These are phyloP conservation scores for Vigna mungo DNA, from an alignment of 306 rosid species.

Conservation along the genomic window DNA sequence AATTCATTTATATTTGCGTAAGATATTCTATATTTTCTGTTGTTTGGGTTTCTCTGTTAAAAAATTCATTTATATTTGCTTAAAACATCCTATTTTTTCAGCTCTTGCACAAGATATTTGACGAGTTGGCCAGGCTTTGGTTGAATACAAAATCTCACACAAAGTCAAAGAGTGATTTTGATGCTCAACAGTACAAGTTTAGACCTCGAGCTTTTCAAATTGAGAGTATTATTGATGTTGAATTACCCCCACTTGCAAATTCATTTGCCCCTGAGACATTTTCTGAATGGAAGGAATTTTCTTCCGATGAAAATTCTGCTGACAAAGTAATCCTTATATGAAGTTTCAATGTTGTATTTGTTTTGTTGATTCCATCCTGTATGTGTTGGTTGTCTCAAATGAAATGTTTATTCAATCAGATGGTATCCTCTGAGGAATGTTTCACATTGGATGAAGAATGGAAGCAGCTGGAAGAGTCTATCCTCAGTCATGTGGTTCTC, in stretches of 20 bases:
- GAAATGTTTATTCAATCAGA: slow-evolving; percentile 51
- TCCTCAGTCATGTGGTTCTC: slow-evolving; percentile 57
- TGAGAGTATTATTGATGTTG: slow-evolving; percentile 73
- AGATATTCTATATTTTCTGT: background rate
- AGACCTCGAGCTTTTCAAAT: slow-evolving; percentile 75
- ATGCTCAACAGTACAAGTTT: slow-evolving; percentile 75
- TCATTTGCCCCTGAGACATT: slow-evolving; percentile 55
- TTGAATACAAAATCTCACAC: slow-evolving; percentile 60
- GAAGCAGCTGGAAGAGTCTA: slow-evolving; percentile 71
- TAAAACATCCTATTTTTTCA: slow-evolving; percentile 45
- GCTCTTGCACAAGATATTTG: slow-evolving; percentile 74
- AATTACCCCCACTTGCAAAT: slow-evolving; percentile 56
- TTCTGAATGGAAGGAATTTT: slow-evolving; percentile 75
- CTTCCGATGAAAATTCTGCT: slow-evolving; percentile 46
- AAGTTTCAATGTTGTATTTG: slow-evolving; percentile 22
- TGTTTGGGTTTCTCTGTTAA: background rate
- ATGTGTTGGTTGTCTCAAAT: background rate
- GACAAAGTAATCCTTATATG: slow-evolving; percentile 46
- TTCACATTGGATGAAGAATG: slow-evolving; percentile 68
- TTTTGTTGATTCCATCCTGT: slow-evolving; percentile 10
- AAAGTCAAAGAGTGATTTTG: slow-evolving; percentile 63
- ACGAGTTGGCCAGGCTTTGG: slow-evolving; percentile 74
- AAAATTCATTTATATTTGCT: slow-evolving; percentile 44
- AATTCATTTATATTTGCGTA: slow-evolving; percentile 45
- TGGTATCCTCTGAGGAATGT: slow-evolving; percentile 57